phyloP scores from a whole-genome alignment of 2,329 filamentous ascomycete species.

The Coleophoma cylindrospora region DNA sequence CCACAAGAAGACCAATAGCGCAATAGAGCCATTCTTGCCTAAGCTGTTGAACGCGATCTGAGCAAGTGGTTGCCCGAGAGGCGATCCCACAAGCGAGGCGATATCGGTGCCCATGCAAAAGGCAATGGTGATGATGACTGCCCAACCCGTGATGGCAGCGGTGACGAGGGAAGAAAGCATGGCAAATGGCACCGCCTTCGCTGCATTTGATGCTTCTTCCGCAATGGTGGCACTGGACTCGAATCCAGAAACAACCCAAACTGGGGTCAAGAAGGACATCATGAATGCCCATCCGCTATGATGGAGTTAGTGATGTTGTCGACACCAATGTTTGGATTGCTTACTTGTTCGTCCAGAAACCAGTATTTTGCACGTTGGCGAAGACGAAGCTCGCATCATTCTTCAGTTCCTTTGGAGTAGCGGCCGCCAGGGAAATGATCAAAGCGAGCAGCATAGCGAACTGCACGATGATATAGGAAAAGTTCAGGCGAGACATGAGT shows the following conservation, averaged over 20 bases:
- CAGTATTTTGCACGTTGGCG: slow-evolving; percentile 22
- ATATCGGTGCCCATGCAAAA: slow-evolving; percentile 49
- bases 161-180: slow-evolving; percentile 24
- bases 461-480: slow-evolving; percentile 24
- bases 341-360: slow-evolving; percentile 22
- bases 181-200: slow-evolving; percentile 25
- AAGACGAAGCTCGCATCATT: slow-evolving; percentile 24
- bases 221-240: slow-evolving; percentile 25
- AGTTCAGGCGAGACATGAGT: slow-evolving; percentile 21
- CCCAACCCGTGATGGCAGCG: slow-evolving; percentile 39
- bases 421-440: slow-evolving; percentile 23
- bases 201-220: slow-evolving; percentile 25
- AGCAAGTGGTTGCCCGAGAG: slow-evolving; percentile 46
- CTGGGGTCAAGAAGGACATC: slow-evolving; percentile 24
- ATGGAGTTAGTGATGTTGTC: neutral
- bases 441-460: slow-evolving; percentile 23
- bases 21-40: slow-evolving; percentile 44
- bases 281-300: slow-evolving; percentile 26
- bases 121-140: slow-evolving; percentile 52
- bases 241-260: slow-evolving; percentile 28
- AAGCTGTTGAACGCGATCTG: slow-evolving; percentile 55
- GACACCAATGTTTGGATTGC: neutral
- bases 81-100: slow-evolving; percentile 36
- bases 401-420: slow-evolving; percentile 19
- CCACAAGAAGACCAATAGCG: slow-evolving; percentile 23